phyloP scores from a whole-genome alignment of 2,329 filamentous ascomycete genomes.

The Trichoderma pleuroti region DNA sequence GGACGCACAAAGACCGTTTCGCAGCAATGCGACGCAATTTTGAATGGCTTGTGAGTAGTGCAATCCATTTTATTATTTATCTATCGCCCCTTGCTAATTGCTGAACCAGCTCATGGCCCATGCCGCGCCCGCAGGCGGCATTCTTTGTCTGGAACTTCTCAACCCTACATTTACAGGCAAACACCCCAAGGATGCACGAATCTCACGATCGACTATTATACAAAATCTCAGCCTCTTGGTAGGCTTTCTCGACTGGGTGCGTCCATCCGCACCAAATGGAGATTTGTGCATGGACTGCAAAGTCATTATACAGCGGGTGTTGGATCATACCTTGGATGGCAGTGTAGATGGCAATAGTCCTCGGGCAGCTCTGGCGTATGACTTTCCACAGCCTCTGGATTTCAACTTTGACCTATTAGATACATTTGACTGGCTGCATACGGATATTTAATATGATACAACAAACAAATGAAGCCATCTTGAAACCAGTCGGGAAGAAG shows the following conservation, averaged over 20 bases:
- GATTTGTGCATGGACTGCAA: slow-evolving; percentile 47
- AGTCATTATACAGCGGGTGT: slow-evolving; percentile 46
- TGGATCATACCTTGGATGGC: slow-evolving; percentile 46
- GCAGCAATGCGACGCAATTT: slow-evolving; percentile 41
- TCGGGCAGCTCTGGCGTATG: slow-evolving; percentile 19
- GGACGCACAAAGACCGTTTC: slow-evolving; percentile 48
- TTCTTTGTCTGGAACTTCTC: slow-evolving; percentile 49
- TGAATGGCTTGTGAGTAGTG: slow-evolving; percentile 45
- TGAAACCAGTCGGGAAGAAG: too few species aligned
- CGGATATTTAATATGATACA: not conserved
- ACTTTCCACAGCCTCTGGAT: slow-evolving; percentile 26
- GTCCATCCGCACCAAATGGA: slow-evolving; percentile 46
- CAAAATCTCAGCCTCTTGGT: slow-evolving; percentile 51
- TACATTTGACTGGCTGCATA: slow-evolving; percentile 39
- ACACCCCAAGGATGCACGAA: slow-evolving; percentile 32
- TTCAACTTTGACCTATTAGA: slow-evolving; percentile 42
- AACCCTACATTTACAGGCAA: slow-evolving; percentile 39
- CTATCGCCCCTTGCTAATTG: not conserved
- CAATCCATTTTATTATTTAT: not conserved
- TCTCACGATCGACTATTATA: slow-evolving; percentile 47
- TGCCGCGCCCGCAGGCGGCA: slow-evolving; percentile 47
- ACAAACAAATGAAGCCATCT: not conserved
- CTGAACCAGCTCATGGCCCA: slow-evolving; percentile 45
- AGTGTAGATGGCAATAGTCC: slow-evolving; percentile 22
- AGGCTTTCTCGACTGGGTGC: slow-evolving; percentile 50